phyloP scores from a whole-genome alignment of 2,329 filamentous ascomycete species.

The Alternaria atra region DNA sequence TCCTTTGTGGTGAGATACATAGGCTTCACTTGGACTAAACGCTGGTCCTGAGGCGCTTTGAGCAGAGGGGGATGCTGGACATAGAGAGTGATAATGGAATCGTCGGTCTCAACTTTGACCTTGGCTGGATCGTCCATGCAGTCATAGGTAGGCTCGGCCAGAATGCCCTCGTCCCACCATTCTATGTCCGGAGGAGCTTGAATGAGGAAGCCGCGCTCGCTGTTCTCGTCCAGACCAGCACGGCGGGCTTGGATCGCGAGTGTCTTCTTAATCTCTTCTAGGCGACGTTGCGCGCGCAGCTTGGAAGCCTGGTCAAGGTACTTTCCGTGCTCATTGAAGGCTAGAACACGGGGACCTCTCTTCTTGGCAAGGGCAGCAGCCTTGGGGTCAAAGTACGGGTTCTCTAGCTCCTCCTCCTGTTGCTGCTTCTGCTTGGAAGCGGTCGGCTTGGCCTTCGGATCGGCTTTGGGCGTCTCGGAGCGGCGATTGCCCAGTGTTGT shows the following conservation, averaged over 20 bases:
- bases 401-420: slow-evolving; percentile 69
- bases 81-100: slow-evolving; percentile 88
- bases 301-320: slow-evolving; percentile 95
- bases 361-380: slow-evolving; percentile 62
- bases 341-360: slow-evolving; percentile 74
- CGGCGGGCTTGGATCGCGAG: slow-evolving; percentile 88
- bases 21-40: slow-evolving; percentile 79
- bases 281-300: slow-evolving; percentile 81
- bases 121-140: slow-evolving; percentile 70
- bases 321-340: slow-evolving; percentile 96
- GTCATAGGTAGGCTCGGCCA: slow-evolving; percentile 78
- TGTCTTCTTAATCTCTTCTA: slow-evolving; percentile 94
- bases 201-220: slow-evolving; percentile 88
- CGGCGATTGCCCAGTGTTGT: slow-evolving; percentile 65
- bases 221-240: slow-evolving; percentile 92
- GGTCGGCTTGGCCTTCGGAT: slow-evolving; percentile 37
- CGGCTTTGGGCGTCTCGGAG: slow-evolving; percentile 50
- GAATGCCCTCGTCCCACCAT: slow-evolving; percentile 95
- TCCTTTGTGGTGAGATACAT: slow-evolving; percentile 93
- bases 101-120: slow-evolving; percentile 78
- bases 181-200: slow-evolving; percentile 87
- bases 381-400: slow-evolving; percentile 84
- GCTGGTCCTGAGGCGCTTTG: slow-evolving; percentile 89
- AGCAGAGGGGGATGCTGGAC: slow-evolving; percentile 93
- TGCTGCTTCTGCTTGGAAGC: slow-evolving; percentile 46